phyloP scores from a whole-genome alignment of 176 grass and related monocot species.

The Miscanthus lutarioriparius region DNA sequence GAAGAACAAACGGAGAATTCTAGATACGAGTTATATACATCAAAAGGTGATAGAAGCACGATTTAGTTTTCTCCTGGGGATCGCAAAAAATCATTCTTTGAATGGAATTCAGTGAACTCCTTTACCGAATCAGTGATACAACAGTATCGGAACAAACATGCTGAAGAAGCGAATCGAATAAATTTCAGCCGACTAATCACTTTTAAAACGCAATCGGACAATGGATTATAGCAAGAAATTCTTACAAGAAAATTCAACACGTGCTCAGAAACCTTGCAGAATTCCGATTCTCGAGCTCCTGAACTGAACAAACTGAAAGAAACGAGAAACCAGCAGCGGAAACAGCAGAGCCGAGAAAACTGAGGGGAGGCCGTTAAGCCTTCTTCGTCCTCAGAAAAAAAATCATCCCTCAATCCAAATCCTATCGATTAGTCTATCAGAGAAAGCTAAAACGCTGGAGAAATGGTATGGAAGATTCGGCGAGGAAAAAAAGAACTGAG shows the following conservation, averaged over 20 bases:
- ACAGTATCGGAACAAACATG: not conserved
- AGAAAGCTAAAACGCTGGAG: not conserved
- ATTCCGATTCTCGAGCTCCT: not conserved
- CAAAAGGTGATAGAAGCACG: not conserved
- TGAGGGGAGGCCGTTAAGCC: slow-evolving; percentile 27
- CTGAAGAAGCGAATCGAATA: not conserved
- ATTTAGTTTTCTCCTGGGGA: not conserved
- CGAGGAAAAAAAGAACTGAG: not conserved
- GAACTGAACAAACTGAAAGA: not conserved
- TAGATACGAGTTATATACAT: not conserved
- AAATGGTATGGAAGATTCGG: not conserved
- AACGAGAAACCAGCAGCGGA: slow-evolving; percentile 18
- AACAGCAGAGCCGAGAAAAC: slow-evolving; percentile 12
- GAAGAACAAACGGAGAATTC: not conserved
- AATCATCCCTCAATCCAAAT: not conserved
- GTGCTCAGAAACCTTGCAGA: not conserved
- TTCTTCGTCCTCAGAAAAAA: not conserved
- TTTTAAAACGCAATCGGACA: not conserved
- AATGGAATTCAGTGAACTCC: slow-evolving; percentile 2
- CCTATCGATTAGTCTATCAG: not conserved
- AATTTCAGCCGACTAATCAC: not conserved
- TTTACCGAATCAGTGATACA: not conserved
- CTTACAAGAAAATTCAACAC: not conserved
- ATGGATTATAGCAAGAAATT: not conserved
- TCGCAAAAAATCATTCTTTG: not conserved